These are phyloP conservation scores for Hypholoma fasciculare DNA, from an alignment of 768 basidiomycete genomes.

Conservation along the genomic window DNA sequence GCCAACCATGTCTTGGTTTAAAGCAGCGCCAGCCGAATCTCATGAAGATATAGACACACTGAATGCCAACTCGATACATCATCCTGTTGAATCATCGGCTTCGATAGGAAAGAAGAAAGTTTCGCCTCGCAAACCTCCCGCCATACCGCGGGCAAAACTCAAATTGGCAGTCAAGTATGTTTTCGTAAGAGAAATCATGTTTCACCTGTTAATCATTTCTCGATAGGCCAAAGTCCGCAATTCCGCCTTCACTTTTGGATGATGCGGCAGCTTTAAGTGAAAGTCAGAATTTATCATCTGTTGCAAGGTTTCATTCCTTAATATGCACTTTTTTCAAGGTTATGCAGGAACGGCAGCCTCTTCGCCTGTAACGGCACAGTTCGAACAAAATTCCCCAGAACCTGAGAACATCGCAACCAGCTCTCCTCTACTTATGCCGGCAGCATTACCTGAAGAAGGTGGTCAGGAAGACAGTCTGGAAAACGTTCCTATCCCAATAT, in stretches of 20 bases:
- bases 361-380: slow-evolving; percentile 58
- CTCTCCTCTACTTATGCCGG: slow-evolving; percentile 24
- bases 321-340: slow-evolving; percentile 35
- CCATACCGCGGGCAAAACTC: slow-evolving; percentile 34
- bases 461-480: slow-evolving; percentile 43
- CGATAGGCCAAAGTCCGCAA: slow-evolving; percentile 29
- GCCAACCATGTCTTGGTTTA: slow-evolving; percentile 41
- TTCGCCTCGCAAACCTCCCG: slow-evolving; percentile 43
- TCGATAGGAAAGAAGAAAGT: slow-evolving; percentile 49
- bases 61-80: slow-evolving; percentile 21
- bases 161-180: slow-evolving; percentile 15
- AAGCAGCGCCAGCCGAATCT: slow-evolving; percentile 38
- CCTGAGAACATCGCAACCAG: slow-evolving; percentile 41
- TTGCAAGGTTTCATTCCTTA: not conserved
- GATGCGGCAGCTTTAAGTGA: slow-evolving; percentile 61
- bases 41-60: slow-evolving; percentile 31
- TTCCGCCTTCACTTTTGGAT: slow-evolving; percentile 41
- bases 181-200: slow-evolving; percentile 28
- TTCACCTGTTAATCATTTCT: slow-evolving; percentile 12
- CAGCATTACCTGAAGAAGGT: slow-evolving; percentile 29
- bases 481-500: slow-evolving; percentile 63
- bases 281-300: slow-evolving; percentile 37
- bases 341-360: slow-evolving; percentile 74
- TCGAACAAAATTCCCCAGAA: slow-evolving; percentile 50
- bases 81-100: slow-evolving; percentile 31